Base-by-base conservation (phyloP, 805 yeast species). In the Wickerhamiella vanderwaltii region DNA sequence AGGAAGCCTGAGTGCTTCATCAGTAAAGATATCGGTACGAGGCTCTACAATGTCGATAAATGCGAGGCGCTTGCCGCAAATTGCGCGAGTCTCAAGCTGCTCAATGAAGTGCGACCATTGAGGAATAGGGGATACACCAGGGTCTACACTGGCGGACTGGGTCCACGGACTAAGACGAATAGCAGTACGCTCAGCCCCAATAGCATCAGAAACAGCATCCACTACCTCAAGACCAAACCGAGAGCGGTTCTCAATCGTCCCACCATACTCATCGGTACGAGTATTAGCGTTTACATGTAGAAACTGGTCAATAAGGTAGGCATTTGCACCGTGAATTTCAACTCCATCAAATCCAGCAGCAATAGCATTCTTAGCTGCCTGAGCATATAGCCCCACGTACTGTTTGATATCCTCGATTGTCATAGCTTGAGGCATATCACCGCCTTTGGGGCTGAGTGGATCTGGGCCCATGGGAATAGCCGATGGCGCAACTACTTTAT, bases 321-420 rank as follows among this genome's bases (percentile, higher is more conserved):
- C 83, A 54, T 77, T 75, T 19, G 85, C 85, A 29, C 64, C 65
- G 56, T 78, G 83, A 37, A 78, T 62, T 52, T 77, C 83, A 34
- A 79, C 70, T 48, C 77, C 77, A 56, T 79, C 84, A 39, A 72
- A 66, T 1, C 77, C 75, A 5, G 75, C 68, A n/a, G 63, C 66
- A 26, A 67, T 58, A 1, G 82, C 72, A 46, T 67, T 64, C 43
- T 63, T 59, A 60, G 79, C 75, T 29, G 75, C 72, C 1, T 48
- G 46, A 6, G 63, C 70, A 49, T 57, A 74, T 35, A 65, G 64
- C 28, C 58, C 47, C 18, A 66, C 59, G 43, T 62, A 62, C 41
- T 65, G 60, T 37, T 68, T 58, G 49, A 74, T 54, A 40, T 68
- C 70, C 15, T 47, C 55, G 4, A 57, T 51, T 12, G 68, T 55